phyloP scores from a whole-genome alignment of 352 stramenopile species.

The Saprolegnia diclina region DNA sequence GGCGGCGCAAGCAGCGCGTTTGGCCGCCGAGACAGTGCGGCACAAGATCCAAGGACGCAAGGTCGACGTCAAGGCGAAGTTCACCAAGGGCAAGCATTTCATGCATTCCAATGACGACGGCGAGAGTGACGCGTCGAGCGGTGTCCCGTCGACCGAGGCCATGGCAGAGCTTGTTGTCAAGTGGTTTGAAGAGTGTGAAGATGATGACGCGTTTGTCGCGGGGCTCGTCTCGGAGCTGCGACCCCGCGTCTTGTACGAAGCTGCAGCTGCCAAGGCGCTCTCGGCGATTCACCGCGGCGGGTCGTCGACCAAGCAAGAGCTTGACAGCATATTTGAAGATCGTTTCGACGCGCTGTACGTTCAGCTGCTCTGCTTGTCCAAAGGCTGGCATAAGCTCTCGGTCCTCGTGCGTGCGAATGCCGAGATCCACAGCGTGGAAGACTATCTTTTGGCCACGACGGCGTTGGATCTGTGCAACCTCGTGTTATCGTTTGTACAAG shows the following conservation, averaged over 20 bases:
- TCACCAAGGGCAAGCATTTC: slow-evolving; percentile 40
- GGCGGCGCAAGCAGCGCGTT: slow-evolving; percentile 35
- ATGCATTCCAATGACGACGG: slow-evolving; percentile 37
- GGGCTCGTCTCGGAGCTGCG: slow-evolving; percentile 43
- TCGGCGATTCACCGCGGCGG: slow-evolving; percentile 68
- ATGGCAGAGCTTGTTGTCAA: slow-evolving; percentile 39
- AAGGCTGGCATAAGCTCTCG: slow-evolving; percentile 69
- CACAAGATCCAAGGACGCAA: slow-evolving; percentile 37
- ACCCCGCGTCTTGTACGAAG: slow-evolving; percentile 47
- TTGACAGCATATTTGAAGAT: slow-evolving; percentile 71
- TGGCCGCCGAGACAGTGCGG: slow-evolving; percentile 30
- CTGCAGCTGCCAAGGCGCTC: slow-evolving; percentile 42
- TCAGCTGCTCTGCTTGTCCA: slow-evolving; percentile 50
- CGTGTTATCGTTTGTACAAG: slow-evolving; percentile 59
- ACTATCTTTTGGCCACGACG: slow-evolving; percentile 43
- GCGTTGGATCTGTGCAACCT: slow-evolving; percentile 50
- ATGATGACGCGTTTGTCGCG: slow-evolving; percentile 65
- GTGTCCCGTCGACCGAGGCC: slow-evolving; percentile 44
- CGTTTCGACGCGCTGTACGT: slow-evolving; percentile 56
- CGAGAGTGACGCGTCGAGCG: slow-evolving; percentile 30
- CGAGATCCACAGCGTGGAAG: slow-evolving; percentile 43
- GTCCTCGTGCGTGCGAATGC: slow-evolving; percentile 43
- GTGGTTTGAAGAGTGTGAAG: slow-evolving; percentile 48
- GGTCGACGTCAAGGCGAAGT: slow-evolving; percentile 34
- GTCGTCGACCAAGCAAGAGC: slow-evolving; percentile 56